These are phyloP conservation scores for Phycomyces nitens DNA, from an alignment of 192 early-diverging fungal species.

Conservation along the genomic window DNA sequence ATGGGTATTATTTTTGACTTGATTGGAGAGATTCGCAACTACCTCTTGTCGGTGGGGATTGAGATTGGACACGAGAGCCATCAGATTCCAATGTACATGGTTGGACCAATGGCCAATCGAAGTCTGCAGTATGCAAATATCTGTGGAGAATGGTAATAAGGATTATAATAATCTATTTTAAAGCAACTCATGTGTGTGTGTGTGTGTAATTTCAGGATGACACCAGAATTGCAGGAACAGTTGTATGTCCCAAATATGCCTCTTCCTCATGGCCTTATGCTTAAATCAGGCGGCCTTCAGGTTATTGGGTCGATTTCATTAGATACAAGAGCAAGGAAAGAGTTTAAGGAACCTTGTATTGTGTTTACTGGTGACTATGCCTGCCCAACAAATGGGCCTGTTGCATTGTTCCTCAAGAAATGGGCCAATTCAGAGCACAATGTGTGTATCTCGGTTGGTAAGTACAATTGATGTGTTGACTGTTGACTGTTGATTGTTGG, in stretches of 20 bases:
- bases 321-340: conserved; percentile 30
- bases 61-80: conserved; percentile 29
- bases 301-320: conserved; percentile 42
- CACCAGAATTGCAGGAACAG: conserved; percentile 56
- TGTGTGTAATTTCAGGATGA: conserved; percentile 45
- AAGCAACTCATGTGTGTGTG: neutral
- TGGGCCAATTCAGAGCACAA: conserved; percentile 22
- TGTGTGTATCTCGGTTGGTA: conserved; percentile 21
- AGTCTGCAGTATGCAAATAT: conserved; percentile 80
- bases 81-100: conserved; percentile 63
- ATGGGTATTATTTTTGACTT: conserved; percentile 77
- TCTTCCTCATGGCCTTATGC: conserved; percentile 45
- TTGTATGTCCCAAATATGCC: conserved; percentile 64
- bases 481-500: too few species aligned
- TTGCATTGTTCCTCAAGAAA: conserved; percentile 27
- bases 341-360: conserved; percentile 56
- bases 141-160: conserved; percentile 78
- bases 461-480: too few species aligned
- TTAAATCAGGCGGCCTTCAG: conserved; percentile 37
- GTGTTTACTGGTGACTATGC: conserved; percentile 50
- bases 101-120: conserved; percentile 73
- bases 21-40: conserved; percentile 55
- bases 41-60: conserved; percentile 53
- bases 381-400: conserved; percentile 11
- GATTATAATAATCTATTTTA: too few species aligned